These are phyloP conservation scores for Debaryomyces sp. DNA, from an alignment of 1,139 yeast species.

Conservation along the genomic window DNA sequence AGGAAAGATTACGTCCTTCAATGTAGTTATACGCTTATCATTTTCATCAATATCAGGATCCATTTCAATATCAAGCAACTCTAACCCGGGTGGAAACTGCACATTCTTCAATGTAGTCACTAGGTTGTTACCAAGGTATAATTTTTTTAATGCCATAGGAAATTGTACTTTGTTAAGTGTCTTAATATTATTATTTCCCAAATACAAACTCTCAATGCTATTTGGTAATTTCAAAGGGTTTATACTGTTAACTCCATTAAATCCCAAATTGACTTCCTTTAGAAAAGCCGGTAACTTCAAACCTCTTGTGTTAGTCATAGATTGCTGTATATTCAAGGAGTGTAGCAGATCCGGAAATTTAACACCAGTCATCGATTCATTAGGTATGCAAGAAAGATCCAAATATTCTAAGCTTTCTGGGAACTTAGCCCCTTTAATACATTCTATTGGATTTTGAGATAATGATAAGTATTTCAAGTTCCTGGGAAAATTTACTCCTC, in stretches of 20 bases:
- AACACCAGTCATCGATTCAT: slow-evolving; percentile 52
- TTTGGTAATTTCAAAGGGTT: slow-evolving; percentile 50
- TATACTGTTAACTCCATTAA: slow-evolving; percentile 49
- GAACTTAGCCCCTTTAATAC: slow-evolving; percentile 43
- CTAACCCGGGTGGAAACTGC: slow-evolving; percentile 39
- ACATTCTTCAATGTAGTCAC: slow-evolving; percentile 51
- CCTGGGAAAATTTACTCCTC: slow-evolving; percentile 44
- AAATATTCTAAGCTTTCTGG: slow-evolving; percentile 41
- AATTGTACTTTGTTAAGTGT: slow-evolving; percentile 48
- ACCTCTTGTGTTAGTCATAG: slow-evolving; percentile 52
- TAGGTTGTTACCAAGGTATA: slow-evolving; percentile 46
- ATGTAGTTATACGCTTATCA: slow-evolving; percentile 46
- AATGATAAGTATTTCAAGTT: slow-evolving; percentile 33
- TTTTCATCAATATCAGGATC: slow-evolving; percentile 45
- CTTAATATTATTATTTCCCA: slow-evolving; percentile 47
- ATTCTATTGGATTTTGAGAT: slow-evolving; percentile 47
- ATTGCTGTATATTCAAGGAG: slow-evolving; percentile 43
- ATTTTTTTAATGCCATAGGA: slow-evolving; percentile 37
- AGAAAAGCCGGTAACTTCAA: slow-evolving; percentile 41
- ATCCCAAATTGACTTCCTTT: slow-evolving; percentile 36
- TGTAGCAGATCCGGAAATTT: slow-evolving; percentile 46
- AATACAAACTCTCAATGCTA: slow-evolving; percentile 38
- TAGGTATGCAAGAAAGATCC: slow-evolving; percentile 48
- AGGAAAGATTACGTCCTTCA: slow-evolving; percentile 48
- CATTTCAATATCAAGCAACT: slow-evolving; percentile 46